Evolutionary conservation across 192 early-diverging fungal species (phyloP).

Genomic region (Cetraspora pellucida): DNA sequence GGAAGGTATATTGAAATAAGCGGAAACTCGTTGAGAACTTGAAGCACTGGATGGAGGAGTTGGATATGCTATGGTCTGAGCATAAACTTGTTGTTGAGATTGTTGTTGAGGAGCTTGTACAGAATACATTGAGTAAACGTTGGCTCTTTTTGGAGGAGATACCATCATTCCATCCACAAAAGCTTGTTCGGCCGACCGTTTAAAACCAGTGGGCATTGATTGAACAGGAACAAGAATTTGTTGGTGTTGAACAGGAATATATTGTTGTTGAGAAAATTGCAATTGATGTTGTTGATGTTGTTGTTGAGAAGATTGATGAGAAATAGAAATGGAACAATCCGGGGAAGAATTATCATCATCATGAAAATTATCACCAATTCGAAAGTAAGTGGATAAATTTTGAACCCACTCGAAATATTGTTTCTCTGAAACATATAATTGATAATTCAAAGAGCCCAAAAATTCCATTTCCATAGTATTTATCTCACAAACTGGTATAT

Average conservation of each 20-base stretch:
- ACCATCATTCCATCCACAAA: slow-evolving; percentile 30
- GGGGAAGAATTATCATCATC: not conserved
- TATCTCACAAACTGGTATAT: slow-evolving; percentile 76
- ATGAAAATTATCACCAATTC: not conserved
- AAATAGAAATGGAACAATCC: not conserved
- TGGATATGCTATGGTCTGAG: not conserved
- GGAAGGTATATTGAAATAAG: not conserved
- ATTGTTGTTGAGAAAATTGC: not conserved
- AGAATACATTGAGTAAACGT: not conserved
- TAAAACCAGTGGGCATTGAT: slow-evolving; percentile 9
- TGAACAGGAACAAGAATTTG: not conserved
- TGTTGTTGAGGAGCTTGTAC: not conserved
- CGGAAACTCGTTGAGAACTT: not conserved
- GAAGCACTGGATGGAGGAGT: not conserved
- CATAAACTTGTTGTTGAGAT: slow-evolving; percentile 1
- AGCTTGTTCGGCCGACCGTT: slow-evolving; percentile 28
- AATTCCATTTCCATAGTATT: slow-evolving; percentile 90
- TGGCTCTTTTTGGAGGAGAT: slow-evolving; percentile 27
- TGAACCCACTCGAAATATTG: slow-evolving; percentile 73
- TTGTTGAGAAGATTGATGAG: not conserved
- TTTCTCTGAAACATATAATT: slow-evolving; percentile 65
- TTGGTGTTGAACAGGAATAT: not conserved
- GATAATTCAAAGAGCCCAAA: slow-evolving; percentile 72
- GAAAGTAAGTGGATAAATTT: not conserved
- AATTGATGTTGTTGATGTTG: not conserved